Evolutionary conservation across 1,139 yeast species (phyloP).

Genomic region (Geotrichum fermentans): DNA sequence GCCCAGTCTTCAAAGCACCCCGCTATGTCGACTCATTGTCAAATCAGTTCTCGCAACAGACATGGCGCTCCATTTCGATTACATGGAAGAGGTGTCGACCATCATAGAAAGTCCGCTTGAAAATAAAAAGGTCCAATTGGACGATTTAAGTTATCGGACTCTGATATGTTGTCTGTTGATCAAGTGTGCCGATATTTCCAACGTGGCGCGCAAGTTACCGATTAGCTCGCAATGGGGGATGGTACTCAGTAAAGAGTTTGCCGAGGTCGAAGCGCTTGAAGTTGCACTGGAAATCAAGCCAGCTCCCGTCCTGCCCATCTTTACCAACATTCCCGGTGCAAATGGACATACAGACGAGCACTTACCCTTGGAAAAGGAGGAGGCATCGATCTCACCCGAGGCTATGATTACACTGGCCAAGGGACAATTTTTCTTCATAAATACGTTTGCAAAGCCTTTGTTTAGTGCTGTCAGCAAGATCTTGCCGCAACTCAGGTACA

Average conservation of each 20-base stretch:
- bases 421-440: conserved; percentile 83
- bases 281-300: conserved; percentile 31
- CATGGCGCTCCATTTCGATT: conserved; percentile 84
- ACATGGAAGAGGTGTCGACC: conserved; percentile 47
- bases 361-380: not conserved
- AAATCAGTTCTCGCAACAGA: conserved; percentile 75
- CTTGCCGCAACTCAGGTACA: conserved; percentile 34
- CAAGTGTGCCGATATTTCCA: conserved; percentile 92
- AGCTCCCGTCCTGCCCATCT: conserved; percentile 18
- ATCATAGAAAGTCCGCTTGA: conserved; percentile 6
- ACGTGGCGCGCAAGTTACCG: conserved; percentile 73
- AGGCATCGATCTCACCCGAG: not conserved
- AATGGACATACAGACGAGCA: not conserved
- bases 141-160: conserved; percentile 13
- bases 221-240: conserved; percentile 85
- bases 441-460: conserved; percentile 72
- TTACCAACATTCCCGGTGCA: not conserved
- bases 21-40: conserved; percentile 27
- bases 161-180: conserved; percentile 64
- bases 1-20: conserved; percentile 47
- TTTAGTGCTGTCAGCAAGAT: conserved; percentile 56
- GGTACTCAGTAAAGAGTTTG: conserved; percentile 69
- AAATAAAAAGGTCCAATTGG: not conserved
- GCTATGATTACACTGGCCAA: conserved; percentile 50
- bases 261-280: conserved; percentile 59